These are phyloP conservation scores for Calonectria pseudoreteaudii DNA, from an alignment of 2,329 filamentous ascomycete species.

Conservation along the genomic window DNA sequence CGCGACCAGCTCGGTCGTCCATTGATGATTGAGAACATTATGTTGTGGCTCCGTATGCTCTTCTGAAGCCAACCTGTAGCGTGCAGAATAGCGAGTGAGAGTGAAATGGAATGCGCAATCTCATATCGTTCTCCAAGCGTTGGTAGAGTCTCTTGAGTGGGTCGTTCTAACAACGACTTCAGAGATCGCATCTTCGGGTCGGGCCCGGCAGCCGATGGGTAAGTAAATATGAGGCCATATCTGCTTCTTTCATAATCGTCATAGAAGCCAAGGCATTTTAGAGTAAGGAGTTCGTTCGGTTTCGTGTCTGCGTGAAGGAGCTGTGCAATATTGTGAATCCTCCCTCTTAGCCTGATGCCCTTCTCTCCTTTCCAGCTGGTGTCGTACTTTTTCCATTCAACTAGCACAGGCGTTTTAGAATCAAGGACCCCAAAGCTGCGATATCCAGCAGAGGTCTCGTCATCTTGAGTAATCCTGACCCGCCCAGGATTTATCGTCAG, in stretches of 20 bases:
- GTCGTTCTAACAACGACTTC: neutral
- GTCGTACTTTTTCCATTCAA: neutral
- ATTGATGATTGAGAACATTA: neutral
- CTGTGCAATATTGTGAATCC: neutral
- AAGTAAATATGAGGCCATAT: neutral
- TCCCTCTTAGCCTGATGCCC: neutral
- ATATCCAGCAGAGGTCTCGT: neutral
- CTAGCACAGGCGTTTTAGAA: neutral
- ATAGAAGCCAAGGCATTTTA: neutral
- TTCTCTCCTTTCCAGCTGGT: neutral
- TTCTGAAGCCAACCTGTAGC: neutral
- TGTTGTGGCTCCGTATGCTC: neutral
- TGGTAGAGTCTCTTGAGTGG: neutral
- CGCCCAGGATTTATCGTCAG: neutral
- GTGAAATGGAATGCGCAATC: neutral
- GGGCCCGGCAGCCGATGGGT: neutral
- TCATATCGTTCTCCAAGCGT: neutral
- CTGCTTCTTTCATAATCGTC: neutral
- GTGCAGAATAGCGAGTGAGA: neutral
- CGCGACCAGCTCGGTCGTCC: neutral
- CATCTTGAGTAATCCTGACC: neutral
- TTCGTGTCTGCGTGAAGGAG: neutral
- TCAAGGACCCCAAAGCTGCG: neutral
- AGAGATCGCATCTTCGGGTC: neutral
- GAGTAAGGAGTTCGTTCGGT: neutral